A percentile compares a stretch with the other conserved stretches of the same genome.
Evolutionary conservation across 2,329 filamentous ascomycete genomes (phyloP).

Genomic region (Colletotrichum siamense): DNA sequence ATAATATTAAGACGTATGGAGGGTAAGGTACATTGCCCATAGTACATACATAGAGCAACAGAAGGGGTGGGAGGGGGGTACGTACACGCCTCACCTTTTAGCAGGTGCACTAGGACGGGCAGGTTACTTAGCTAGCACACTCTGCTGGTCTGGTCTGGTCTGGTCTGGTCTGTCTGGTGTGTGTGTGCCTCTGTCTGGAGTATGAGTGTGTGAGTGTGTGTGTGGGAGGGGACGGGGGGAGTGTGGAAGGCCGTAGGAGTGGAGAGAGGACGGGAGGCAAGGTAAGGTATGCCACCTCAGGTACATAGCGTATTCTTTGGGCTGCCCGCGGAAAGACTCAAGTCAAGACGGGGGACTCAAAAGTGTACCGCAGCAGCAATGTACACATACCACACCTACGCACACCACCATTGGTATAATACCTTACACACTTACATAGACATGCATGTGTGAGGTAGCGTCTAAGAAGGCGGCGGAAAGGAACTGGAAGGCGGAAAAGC

Average conservation of each 20-base stretch:
- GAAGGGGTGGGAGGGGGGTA: background rate
- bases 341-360: background rate
- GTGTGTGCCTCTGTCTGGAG: background rate
- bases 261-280: background rate
- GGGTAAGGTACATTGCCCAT: slow-evolving; percentile 8
- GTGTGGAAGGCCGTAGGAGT: background rate
- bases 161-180: background rate
- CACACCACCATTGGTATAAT: background rate
- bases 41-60: background rate
- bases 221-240: background rate
- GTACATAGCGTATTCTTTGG: background rate
- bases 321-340: background rate
- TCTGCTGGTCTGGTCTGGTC: background rate
- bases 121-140: background rate
- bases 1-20: slow-evolving; percentile 19
- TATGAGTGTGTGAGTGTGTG: background rate
- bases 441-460: background rate
- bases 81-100: background rate
- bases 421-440: background rate
- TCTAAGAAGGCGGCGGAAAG: background rate
- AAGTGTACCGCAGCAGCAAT: background rate
- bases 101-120: background rate
- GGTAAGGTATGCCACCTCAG: background rate
- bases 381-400: background rate
- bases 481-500: background rate